These are phyloP conservation scores for Lipomyces chichibuensis DNA, from an alignment of 805 yeast species.

Conservation along the genomic window DNA sequence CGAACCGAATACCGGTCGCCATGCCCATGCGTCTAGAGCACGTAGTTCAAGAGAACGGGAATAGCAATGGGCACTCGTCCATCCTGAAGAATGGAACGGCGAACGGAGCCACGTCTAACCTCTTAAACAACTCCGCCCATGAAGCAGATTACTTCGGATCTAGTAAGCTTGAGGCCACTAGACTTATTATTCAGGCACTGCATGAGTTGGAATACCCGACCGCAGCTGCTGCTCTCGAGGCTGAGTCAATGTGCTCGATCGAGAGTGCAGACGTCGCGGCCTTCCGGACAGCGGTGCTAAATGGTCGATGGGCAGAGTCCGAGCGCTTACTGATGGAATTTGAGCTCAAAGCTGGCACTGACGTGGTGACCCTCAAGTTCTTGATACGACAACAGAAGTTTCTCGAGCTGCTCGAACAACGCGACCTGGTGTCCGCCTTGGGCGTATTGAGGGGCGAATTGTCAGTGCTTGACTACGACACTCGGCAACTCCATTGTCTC, in stretches of 20 bases:
- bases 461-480: slow-evolving; percentile 40
- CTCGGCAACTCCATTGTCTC: slow-evolving; percentile 40
- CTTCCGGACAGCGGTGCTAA: slow-evolving; percentile 47
- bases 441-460: slow-evolving; percentile 47
- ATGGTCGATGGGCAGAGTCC: slow-evolving; percentile 52
- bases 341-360: slow-evolving; percentile 38
- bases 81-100: slow-evolving; percentile 2
- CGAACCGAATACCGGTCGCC: slow-evolving; percentile 3
- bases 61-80: slow-evolving; percentile 4
- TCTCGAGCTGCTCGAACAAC: slow-evolving; percentile 49
- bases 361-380: slow-evolving; percentile 41
- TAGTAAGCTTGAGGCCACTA: slow-evolving; percentile 48
- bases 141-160: slow-evolving; percentile 39
- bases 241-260: slow-evolving; percentile 44
- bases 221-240: slow-evolving; percentile 48
- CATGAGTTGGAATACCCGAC: slow-evolving; percentile 53
- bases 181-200: slow-evolving; percentile 55
- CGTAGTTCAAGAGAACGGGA: not conserved
- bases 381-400: slow-evolving; percentile 49
- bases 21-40: slow-evolving; percentile 32
- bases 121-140: not conserved
- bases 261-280: slow-evolving; percentile 51
- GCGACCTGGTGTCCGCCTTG: slow-evolving; percentile 46
- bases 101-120: not conserved
- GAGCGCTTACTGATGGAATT: slow-evolving; percentile 41